Evolutionary conservation across 169 alveolate genomes (phyloP), one percentile per base, ranked within the genome.

Genomic region (Cryptosporidium felis): DNA sequence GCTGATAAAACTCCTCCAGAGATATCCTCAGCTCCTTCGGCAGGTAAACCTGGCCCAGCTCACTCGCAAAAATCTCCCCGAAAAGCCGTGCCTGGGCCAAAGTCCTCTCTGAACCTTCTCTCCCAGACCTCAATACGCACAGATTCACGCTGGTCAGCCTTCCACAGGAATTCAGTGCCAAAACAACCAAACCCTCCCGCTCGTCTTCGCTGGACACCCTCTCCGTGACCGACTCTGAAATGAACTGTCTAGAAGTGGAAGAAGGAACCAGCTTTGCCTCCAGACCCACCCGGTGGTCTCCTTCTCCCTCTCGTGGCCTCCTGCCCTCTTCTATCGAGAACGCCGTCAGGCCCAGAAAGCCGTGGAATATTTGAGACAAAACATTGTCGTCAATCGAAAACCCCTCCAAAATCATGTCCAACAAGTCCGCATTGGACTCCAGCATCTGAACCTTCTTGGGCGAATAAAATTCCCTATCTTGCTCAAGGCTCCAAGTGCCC

Each of bases 321-420:
- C 62, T 16, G 23, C 30, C 21, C 30, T 41, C 23, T 46, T 44
- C 18, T n/a, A 45, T 23, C 8, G 49, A 18, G 14, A 74, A 53
- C 21, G 32, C 67, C 23, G 74, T 53, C 28, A 74, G 16, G n/a
- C 85, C 85, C n/a, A 67, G 41, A 2, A 51, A 38, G 14, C 85
- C 85, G 18, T 74, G 85, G 23, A 74, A 74, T 9, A 49, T 23
- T 23, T 74, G 85, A 21, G 85, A 32, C 32, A 74, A 74, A 34
- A 40, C 8, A 38, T 49, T 74, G 46, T 74, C 85, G 26, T 74
- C 85, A 38, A 74, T 41, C 18, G 85, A 74, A 53, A 53, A 53
- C 6, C 60, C 26, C 16, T 74, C 67, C 41, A 74, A 36, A 53
- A 74, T 74, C 41, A 41, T 53, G 28, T 74, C 85, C 74, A 74